Base-by-base conservation (phyloP, 2,329 filamentous ascomycete genomes). In the Fulvia fulva region DNA sequence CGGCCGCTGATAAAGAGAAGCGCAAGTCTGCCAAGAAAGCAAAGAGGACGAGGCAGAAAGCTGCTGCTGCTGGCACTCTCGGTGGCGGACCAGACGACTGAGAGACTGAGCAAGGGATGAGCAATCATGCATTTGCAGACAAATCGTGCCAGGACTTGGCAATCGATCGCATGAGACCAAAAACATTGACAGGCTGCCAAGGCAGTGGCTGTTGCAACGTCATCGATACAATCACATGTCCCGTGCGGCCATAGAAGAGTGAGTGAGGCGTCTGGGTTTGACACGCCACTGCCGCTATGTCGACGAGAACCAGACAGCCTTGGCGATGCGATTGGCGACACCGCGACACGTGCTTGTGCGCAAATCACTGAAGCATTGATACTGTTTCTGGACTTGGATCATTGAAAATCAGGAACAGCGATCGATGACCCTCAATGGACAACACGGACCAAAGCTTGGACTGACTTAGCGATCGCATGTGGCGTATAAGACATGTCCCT, bases 21-120 rank as follows among this genome's bases (percentile, higher is more conserved):
- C 68, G 66, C 63, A 72, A 68, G 59, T 65, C 63, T 44, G 66
- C 66, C 54, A 65, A 67, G 60, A 71, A 70, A 59, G 68, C 37
- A 64, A 53, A 64, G 68, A 61, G 26, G 19, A 26, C 47, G n/a
- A 69, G 68, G 47, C 66, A 62, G 60, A 67, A 66, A 53, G 62
- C 61, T 9, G 63, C 58, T 32, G 63, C 56, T 14, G 62, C 61
- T 37, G 67, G 68, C 9, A 63, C 57, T 50, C n/a, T 64, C 3
- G 62, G 63, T 22, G 66, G 66, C 16, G 63, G 58, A 16, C 62
- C 62, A n/a, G 62, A 63, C 19, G 63, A 55, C 49, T 52, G 55
- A 53, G 46, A 41, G 19, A 9, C 11, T 43, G 22, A 28, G 5
- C 28, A 34, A 34, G 30, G 3, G 30, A 8, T 14, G 16, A 3